Evolutionary conservation across 768 basidiomycete genomes (phyloP).

Genomic region (Boletus coccyginus): DNA sequence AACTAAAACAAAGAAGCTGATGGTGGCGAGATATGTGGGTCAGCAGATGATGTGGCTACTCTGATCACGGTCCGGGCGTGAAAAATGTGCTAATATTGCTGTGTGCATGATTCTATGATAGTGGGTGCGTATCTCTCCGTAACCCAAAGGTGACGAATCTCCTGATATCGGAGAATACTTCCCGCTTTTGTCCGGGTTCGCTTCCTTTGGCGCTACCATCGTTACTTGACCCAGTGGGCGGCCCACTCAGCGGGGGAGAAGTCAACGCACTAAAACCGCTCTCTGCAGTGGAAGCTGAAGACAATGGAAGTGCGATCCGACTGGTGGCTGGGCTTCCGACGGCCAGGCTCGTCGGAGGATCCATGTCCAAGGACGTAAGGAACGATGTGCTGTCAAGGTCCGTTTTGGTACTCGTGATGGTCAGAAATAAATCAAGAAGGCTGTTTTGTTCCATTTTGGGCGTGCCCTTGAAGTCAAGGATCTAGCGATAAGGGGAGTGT

Average conservation of each 20-base stretch:
- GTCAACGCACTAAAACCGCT: constrained; percentile 55
- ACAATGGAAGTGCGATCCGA: constrained; percentile 52
- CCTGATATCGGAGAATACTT: constrained; percentile 86
- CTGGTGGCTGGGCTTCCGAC: constrained; percentile 66
- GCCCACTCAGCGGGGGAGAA: constrained; percentile 62
- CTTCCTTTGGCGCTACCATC: constrained; percentile 40
- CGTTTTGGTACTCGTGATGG: constrained; percentile 87
- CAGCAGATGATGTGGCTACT: neutral
- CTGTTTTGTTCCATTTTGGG: constrained; percentile 83
- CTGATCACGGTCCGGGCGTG: neutral
- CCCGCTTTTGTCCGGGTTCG: constrained; percentile 52
- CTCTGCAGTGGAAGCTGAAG: constrained; percentile 39
- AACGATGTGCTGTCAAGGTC: constrained; percentile 91
- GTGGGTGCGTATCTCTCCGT: constrained; percentile 57
- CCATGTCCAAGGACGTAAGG: constrained; percentile 94
- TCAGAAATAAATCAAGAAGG: constrained; percentile 87
- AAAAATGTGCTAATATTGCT: neutral
- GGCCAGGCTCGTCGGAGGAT: constrained; percentile 61
- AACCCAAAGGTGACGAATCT: constrained; percentile 89
- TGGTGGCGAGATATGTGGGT: constrained; percentile 4
- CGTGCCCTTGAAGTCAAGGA: constrained; percentile 93
- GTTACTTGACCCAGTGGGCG: constrained; percentile 58
- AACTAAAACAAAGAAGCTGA: constrained; percentile 4
- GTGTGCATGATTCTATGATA: constrained; percentile 15
- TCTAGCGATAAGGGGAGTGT: constrained; percentile 44